phyloP scores from a whole-genome alignment of 129 eudicot species.

The Arctium lappa region DNA sequence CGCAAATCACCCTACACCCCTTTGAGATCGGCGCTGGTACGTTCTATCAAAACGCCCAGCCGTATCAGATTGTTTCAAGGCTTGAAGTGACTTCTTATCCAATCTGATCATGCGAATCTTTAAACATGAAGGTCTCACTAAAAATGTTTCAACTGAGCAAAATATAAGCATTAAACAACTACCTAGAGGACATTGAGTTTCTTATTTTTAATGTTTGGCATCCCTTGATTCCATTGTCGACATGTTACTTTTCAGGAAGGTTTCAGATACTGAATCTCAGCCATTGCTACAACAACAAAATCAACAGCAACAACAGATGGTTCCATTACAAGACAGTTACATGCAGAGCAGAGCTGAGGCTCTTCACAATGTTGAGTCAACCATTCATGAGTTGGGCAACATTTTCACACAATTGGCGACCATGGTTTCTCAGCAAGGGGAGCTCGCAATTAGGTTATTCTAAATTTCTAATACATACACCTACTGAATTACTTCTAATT shows the following conservation, averaged over 20 bases:
- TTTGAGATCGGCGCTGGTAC: too few relatives aligned
- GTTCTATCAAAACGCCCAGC: background rate
- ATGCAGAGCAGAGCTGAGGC: conserved; percentile 97
- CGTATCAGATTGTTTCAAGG: background rate
- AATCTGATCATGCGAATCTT: background rate
- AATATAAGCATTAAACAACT: background rate
- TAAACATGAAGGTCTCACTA: background rate
- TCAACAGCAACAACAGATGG: conserved; percentile 62
- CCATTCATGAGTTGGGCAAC: conserved; percentile 82
- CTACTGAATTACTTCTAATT: background rate
- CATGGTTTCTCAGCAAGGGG: conserved; percentile 97
- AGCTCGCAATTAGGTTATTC: conserved; percentile 77
- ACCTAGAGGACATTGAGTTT: background rate
- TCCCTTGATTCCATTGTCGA: background rate
- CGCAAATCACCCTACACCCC: too few relatives aligned
- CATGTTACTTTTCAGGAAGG: conserved; percentile 47
- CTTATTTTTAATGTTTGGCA: background rate
- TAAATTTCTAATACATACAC: background rate
- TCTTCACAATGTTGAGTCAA: conserved; percentile 87
- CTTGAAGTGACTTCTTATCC: background rate
- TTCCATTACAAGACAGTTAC: conserved; percentile 79
- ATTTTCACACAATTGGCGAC: conserved; percentile 92
- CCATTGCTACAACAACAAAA: conserved; percentile 82
- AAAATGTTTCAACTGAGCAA: background rate
- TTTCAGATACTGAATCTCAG: conserved; percentile 72